A percentile compares a stretch with the other conserved stretches of the same genome.
phyloP scores from a whole-genome alignment of 179 eudicot genomes.

The Spergularia azorica region DNA sequence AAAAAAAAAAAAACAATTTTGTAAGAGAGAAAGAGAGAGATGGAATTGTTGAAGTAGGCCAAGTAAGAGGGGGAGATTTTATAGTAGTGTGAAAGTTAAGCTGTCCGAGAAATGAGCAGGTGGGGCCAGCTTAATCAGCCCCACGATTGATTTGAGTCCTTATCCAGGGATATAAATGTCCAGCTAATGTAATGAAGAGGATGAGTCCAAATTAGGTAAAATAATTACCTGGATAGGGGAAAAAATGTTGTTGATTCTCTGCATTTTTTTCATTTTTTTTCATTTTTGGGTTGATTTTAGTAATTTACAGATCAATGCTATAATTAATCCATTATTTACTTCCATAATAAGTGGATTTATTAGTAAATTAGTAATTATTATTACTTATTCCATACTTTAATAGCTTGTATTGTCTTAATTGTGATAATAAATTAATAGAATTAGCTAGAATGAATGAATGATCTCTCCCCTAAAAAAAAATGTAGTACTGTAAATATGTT shows the following conservation, averaged over 20 bases:
- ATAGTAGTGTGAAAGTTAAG: not conserved
- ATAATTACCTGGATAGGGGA: not conserved
- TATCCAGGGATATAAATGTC: not conserved
- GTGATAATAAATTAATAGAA: too few species aligned
- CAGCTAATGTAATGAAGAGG: not conserved
- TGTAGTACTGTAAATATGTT: too few species aligned
- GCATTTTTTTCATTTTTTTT: not conserved
- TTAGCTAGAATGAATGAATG: too few species aligned
- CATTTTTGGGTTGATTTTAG: too few species aligned
- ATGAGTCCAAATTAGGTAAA: not conserved
- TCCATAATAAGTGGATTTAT: too few species aligned
- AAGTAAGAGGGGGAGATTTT: not conserved
- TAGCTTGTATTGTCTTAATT: too few species aligned
- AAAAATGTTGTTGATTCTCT: slow-evolving; percentile 5
- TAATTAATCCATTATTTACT: too few species aligned
- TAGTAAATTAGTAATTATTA: too few species aligned
- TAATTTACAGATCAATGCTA: too few species aligned
- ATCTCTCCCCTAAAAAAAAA: too few species aligned
- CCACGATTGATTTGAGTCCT: slow-evolving; percentile 7
- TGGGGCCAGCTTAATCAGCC: not conserved
- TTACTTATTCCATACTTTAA: too few species aligned
- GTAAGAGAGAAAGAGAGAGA: not conserved
- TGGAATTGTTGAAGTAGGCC: not conserved
- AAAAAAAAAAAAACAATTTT: not conserved
- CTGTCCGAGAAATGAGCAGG: not conserved